A percentile compares a stretch with the other conserved stretches of the same genome.
These are phyloP conservation scores for Leccinum imitatum DNA, from an alignment of 768 basidiomycete species.

Conservation along the genomic window DNA sequence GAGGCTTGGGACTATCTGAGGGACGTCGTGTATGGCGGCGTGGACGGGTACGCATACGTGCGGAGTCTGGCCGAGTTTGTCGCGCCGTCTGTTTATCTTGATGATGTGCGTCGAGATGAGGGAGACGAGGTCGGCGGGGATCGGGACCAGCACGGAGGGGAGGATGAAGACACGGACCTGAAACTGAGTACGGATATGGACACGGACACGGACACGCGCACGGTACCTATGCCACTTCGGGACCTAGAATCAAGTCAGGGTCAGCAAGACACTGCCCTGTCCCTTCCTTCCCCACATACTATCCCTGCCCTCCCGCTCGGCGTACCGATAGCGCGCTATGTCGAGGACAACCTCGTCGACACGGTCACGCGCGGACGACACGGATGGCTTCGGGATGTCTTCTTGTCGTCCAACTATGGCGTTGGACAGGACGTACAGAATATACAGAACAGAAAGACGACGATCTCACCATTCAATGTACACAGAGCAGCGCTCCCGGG, in stretches of 20 bases:
- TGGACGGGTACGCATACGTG: constrained; percentile 73
- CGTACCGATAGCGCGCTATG: constrained; percentile 39
- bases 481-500: constrained; percentile 17
- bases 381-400: constrained; percentile 32
- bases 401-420: background rate
- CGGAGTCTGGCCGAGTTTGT: constrained; percentile 77
- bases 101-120: background rate
- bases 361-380: constrained; percentile 43
- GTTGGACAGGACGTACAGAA: background rate
- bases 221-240: background rate
- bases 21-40: constrained; percentile 79
- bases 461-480: constrained; percentile 8
- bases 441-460: background rate
- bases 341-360: constrained; percentile 41
- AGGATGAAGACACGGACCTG: background rate
- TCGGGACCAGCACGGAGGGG: background rate
- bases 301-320: constrained; percentile 22
- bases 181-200: background rate
- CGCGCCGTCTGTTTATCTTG: constrained; percentile 26
- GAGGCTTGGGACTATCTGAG: constrained; percentile 65
- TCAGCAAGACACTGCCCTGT: background rate
- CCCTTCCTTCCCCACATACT: background rate
- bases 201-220: background rate
- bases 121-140: background rate
- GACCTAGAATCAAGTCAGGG: background rate